Percentiles rank a stretch among this genome's conserved stretches.
These are phyloP conservation scores for Pyrenochaeta sp. DNA, from an alignment of 2,329 filamentous ascomycete genomes.

Conservation along the genomic window DNA sequence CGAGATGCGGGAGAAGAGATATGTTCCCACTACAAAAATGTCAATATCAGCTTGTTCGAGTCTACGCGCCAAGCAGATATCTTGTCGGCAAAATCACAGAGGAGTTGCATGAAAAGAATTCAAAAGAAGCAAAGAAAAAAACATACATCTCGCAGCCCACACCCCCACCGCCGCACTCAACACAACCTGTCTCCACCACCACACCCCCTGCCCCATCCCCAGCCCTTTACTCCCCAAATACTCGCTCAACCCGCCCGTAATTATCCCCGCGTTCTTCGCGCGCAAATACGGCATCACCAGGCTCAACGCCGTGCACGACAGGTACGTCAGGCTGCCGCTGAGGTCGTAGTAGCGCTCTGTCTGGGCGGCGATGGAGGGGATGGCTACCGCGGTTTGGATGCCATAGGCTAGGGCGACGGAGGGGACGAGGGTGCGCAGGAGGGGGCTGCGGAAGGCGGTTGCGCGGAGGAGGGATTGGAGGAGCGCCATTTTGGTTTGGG, in stretches of 20 bases:
- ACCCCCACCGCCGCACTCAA: conserved; percentile 63
- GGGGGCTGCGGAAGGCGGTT: conserved; percentile 68
- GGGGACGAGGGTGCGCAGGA: conserved; percentile 69
- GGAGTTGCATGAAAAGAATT: background rate
- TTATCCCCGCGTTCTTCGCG: conserved; percentile 58
- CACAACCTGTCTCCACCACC: conserved; percentile 69
- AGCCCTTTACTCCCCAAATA: conserved; percentile 36
- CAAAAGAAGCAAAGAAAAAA: background rate
- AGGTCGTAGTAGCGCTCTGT: conserved; percentile 74
- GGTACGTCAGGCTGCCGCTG: conserved; percentile 70
- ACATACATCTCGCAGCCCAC: conserved; percentile 68
- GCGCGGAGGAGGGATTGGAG: conserved; percentile 62
- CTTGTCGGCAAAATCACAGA: too few species aligned
- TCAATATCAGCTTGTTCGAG: too few species aligned
- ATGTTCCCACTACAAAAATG: conserved; percentile 73
- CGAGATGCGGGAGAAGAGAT: conserved; percentile 69
- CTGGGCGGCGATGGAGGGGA: conserved; percentile 67
- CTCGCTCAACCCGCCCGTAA: conserved; percentile 45
- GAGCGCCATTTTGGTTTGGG: conserved; percentile 39
- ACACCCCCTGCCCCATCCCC: conserved; percentile 33
- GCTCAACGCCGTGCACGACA: conserved; percentile 68
- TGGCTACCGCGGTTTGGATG: conserved; percentile 67
- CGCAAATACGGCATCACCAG: conserved; percentile 68
- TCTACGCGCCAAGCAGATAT: too few species aligned
- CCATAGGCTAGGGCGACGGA: conserved; percentile 68